A percentile compares a stretch with the other conserved stretches of the same genome.
phyloP scores from a whole-genome alignment of 2,329 filamentous ascomycete genomes.

The Arthrobotrys megalospora region DNA sequence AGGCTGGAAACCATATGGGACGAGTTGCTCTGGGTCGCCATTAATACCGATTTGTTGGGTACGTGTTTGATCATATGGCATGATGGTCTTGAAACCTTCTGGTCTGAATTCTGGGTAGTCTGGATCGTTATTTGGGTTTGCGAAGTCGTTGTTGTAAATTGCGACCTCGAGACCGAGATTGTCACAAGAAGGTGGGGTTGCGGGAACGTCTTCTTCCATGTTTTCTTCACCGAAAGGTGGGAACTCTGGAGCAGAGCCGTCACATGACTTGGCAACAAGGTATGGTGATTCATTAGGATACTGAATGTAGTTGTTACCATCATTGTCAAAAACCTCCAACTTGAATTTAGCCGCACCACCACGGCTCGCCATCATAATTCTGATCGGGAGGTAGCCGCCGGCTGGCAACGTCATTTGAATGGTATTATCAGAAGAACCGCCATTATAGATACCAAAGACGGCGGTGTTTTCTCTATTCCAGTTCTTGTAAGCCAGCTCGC shows the following conservation, averaged over 20 bases:
- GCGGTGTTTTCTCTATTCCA: slow-evolving; percentile 19
- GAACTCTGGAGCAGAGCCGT: neutral
- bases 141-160: slow-evolving; percentile 22
- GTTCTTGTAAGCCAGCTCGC: slow-evolving; percentile 1
- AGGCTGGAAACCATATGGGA: slow-evolving; percentile 4
- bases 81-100: slow-evolving; percentile 1
- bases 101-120: slow-evolving; percentile 23
- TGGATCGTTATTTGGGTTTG: neutral
- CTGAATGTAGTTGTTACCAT: slow-evolving; percentile 1
- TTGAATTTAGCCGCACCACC: neutral
- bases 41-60: slow-evolving; percentile 12
- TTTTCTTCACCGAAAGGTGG: slow-evolving; percentile 21
- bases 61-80: slow-evolving; percentile 1
- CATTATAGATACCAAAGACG: slow-evolving; percentile 7
- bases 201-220: neutral
- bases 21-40: neutral
- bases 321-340: neutral
- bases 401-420: neutral
- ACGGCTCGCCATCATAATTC: slow-evolving; percentile 24
- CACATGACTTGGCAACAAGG: slow-evolving; percentile 1
- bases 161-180: slow-evolving; percentile 24
- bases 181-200: slow-evolving; percentile 7
- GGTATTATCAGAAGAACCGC: neutral
- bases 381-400: slow-evolving; percentile 12
- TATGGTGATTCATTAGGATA: neutral